phyloP scores from a whole-genome alignment of 2,329 filamentous ascomycete genomes.

The Xylaria arbuscula region DNA sequence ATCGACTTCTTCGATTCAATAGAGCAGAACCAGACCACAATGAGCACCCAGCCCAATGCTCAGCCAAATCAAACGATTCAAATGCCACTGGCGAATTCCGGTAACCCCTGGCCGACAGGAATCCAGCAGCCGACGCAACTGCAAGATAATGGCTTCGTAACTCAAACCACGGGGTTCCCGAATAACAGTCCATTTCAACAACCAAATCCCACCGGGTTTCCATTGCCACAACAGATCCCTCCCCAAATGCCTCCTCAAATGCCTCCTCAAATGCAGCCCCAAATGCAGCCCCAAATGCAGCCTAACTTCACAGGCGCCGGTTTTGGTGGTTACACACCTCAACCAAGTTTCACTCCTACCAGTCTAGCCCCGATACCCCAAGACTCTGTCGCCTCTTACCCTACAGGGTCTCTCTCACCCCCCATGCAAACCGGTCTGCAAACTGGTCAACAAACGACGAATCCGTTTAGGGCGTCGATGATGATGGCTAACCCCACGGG shows the following conservation, averaged over 20 bases:
- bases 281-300: conserved; percentile 56
- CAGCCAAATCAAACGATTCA: conserved; percentile 49
- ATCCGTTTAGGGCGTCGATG: conserved; percentile 95
- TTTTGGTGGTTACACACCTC: conserved; percentile 84
- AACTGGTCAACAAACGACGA: conserved; percentile 74
- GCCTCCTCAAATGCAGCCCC: conserved; percentile 37
- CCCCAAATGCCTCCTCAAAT: conserved; percentile 58
- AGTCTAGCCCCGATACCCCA: conserved; percentile 68
- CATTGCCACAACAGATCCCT: conserved; percentile 54
- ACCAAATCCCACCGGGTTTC: conserved; percentile 49
- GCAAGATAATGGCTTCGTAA: conserved; percentile 47
- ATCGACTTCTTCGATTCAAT: conserved; percentile 97
- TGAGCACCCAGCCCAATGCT: conserved; percentile 61
- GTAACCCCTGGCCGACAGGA: conserved; percentile 54
- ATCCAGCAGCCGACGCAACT: conserved; percentile 51
- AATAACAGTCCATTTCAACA: conserved; percentile 58
- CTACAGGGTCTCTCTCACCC: conserved; percentile 57
- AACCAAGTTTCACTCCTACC: conserved; percentile 65
- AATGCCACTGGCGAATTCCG: conserved; percentile 49
- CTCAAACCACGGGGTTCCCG: conserved; percentile 53
- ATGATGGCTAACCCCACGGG: conserved; percentile 70
- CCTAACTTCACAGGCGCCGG: conserved; percentile 74
- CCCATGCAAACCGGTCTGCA: conserved; percentile 58
- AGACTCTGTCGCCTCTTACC: conserved; percentile 63
- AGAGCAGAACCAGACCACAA: conserved; percentile 84